Evolutionary conservation across 768 basidiomycete genomes (phyloP).

Genomic region (Collybia nuda): DNA sequence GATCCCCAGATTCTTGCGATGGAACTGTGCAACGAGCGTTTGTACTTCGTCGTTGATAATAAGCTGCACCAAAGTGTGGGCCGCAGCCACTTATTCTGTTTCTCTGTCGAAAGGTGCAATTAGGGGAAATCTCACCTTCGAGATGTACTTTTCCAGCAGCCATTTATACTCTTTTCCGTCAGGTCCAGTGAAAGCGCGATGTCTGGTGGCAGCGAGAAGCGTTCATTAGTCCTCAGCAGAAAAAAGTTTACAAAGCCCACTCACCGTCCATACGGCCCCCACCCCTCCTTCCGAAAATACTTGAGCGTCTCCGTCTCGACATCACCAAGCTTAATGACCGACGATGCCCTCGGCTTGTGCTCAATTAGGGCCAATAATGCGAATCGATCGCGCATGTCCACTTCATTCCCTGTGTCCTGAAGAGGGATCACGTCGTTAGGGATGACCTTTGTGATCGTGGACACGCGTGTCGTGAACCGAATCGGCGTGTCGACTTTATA

Average conservation of each 20-base stretch:
- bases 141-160: not conserved
- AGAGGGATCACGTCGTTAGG: not conserved
- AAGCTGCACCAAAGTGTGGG: not conserved
- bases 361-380: conserved; percentile 29
- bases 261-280: conserved; percentile 13
- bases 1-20: conserved; percentile 1
- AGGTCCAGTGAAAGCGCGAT: conserved; percentile 18
- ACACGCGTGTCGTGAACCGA: conserved; percentile 12
- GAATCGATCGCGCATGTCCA: conserved; percentile 23
- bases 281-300: conserved; percentile 23
- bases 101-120: no score
- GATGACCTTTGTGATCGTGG: conserved; percentile 3
- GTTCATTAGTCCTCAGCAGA: not conserved
- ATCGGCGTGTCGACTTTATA: conserved; percentile 21
- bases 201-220: conserved; percentile 1
- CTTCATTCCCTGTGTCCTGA: conserved; percentile 4
- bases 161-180: conserved; percentile 11
- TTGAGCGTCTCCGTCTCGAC: conserved; percentile 19
- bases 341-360: conserved; percentile 25
- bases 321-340: conserved; percentile 26
- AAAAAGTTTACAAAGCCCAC: not conserved
- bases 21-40: conserved; percentile 14
- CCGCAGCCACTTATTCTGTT: no score
- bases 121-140: conserved; percentile 9
- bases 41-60: not conserved